Evolutionary conservation across 2,329 filamentous ascomycete species (phyloP).

Genomic region (Aureobasidium sp.): DNA sequence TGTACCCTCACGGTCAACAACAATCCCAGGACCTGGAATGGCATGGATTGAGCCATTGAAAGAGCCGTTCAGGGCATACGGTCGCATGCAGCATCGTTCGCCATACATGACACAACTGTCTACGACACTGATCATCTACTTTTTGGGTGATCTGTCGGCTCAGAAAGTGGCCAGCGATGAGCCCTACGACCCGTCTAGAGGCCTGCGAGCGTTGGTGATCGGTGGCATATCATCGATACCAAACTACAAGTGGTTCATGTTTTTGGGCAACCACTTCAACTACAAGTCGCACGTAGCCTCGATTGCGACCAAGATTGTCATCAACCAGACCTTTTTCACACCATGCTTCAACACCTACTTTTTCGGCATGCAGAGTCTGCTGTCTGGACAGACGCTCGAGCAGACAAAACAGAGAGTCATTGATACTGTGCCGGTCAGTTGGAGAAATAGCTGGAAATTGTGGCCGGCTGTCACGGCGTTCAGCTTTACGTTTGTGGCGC

Average conservation of each 20-base stretch:
- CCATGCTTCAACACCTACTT: constrained; percentile 51
- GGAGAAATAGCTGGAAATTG: constrained; percentile 72
- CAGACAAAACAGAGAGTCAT: constrained; percentile 64
- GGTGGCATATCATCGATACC: constrained; percentile 68
- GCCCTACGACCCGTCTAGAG: constrained; percentile 60
- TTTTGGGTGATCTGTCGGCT: constrained; percentile 68
- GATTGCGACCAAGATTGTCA: constrained; percentile 64
- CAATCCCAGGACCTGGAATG: constrained; percentile 37
- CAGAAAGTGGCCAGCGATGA: constrained; percentile 49
- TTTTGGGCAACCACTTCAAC: constrained; percentile 75
- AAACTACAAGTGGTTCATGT: constrained; percentile 75
- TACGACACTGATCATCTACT: constrained; percentile 69
- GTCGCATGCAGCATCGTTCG: constrained; percentile 58
- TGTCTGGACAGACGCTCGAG: constrained; percentile 51
- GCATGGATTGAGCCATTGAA: constrained; percentile 40
- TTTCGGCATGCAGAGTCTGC: constrained; percentile 42
- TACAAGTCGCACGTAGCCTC: constrained; percentile 64
- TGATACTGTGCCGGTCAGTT: constrained; percentile 66
- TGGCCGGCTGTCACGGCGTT: constrained; percentile 86
- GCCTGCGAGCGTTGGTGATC: constrained; percentile 63
- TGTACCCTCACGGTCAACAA: constrained; percentile 11
- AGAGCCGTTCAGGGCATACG: constrained; percentile 50
- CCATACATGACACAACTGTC: constrained; percentile 75
- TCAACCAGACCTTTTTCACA: constrained; percentile 76
- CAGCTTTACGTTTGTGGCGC: constrained; percentile 72